Conservation (phyloP, 140 eudicot genomes). For the Bidens hawaiensis region DNA sequence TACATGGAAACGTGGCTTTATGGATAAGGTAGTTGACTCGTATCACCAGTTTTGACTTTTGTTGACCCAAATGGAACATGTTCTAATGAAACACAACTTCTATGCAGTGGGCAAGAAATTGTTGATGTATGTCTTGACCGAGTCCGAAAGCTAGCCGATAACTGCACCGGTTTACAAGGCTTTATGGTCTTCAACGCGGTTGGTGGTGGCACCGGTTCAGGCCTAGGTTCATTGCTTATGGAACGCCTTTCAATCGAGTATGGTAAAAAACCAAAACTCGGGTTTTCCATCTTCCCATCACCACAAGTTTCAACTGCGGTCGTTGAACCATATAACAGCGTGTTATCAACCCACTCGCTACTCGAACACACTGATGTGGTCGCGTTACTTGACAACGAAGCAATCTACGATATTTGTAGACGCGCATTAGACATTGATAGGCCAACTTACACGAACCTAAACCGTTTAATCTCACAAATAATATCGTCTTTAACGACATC, state of each 20-base stretch:
- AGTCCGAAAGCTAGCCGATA: slow-evolving; percentile 68
- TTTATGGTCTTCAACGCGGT: slow-evolving; percentile 78
- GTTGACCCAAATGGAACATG: no score
- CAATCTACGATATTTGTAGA: slow-evolving; percentile 61
- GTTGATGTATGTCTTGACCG: slow-evolving; percentile 69
- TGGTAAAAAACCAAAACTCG: slow-evolving; percentile 69
- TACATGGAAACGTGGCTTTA: no score
- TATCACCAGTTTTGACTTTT: no score
- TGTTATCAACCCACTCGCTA: slow-evolving; percentile 64
- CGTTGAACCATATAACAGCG: slow-evolving; percentile 66
- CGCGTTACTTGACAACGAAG: slow-evolving; percentile 59
- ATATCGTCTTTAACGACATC: slow-evolving; percentile 74
- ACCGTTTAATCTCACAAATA: slow-evolving; percentile 65
- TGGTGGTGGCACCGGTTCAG: slow-evolving; percentile 88
- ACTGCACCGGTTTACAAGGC: slow-evolving; percentile 82
- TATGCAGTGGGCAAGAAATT: slow-evolving; percentile 66
- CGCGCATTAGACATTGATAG: slow-evolving; percentile 57
- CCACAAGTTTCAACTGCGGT: slow-evolving; percentile 83
- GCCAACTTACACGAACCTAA: slow-evolving; percentile 64
- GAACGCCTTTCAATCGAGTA: slow-evolving; percentile 73
- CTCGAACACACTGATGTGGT: slow-evolving; percentile 79
- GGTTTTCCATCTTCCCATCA: slow-evolving; percentile 66
- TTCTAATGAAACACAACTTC: neutral
- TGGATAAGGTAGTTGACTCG: no score
- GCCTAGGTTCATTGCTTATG: slow-evolving; percentile 58